phyloP scores from a whole-genome alignment of 2,329 filamentous ascomycete genomes.

The Botrytis porri region DNA sequence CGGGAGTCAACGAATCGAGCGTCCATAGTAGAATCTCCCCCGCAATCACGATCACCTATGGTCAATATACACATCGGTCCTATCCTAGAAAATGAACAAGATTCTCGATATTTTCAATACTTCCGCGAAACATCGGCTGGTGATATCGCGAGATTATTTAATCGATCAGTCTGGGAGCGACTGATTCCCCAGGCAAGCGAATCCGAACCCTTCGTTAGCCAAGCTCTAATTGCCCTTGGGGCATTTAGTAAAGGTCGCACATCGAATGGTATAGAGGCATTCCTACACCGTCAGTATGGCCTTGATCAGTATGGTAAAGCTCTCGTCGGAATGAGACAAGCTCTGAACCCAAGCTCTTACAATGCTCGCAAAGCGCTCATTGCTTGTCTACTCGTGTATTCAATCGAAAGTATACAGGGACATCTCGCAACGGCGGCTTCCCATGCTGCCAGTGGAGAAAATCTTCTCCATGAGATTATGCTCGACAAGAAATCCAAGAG shows the following conservation, averaged over 20 bases:
- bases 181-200: conserved; percentile 27
- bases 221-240: conserved; percentile 28
- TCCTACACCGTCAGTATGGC: conserved; percentile 17
- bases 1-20: neutral
- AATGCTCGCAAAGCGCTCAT: conserved; percentile 17
- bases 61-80: neutral
- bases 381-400: conserved; percentile 21
- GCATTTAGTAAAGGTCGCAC: conserved; percentile 22
- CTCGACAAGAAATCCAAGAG: neutral
- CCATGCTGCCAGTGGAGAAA: conserved; percentile 18
- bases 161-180: conserved; percentile 24
- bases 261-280: neutral
- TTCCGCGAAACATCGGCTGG: conserved; percentile 24
- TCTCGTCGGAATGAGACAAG: conserved; percentile 18
- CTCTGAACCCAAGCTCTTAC: conserved; percentile 1
- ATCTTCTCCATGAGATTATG: conserved; percentile 11
- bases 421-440: conserved; percentile 15
- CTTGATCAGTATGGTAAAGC: conserved; percentile 17
- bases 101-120: conserved; percentile 25
- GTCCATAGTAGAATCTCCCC: neutral
- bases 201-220: conserved; percentile 25
- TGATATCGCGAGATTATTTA: conserved; percentile 25
- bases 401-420: conserved; percentile 22
- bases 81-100: conserved; percentile 19
- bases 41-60: neutral